Base-by-base conservation (phyloP, 176 grass and related monocot genomes). In the Triticum timopheevii region DNA sequence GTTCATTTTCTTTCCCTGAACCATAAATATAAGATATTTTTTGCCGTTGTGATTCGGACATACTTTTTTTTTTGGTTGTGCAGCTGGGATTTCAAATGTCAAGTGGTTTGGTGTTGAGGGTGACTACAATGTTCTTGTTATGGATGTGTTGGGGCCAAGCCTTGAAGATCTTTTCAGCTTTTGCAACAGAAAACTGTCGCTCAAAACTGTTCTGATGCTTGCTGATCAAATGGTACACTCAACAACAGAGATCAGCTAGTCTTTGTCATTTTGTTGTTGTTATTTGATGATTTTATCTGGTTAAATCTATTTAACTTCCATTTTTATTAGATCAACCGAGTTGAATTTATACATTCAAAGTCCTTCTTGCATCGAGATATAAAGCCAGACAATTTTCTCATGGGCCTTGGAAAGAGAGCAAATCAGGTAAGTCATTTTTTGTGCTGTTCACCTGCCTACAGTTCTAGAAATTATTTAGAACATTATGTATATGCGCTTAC, bases 351-450 rank as follows among this genome's bases (percentile, higher is more conserved):
- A 20, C 73, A 76, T 33, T 76, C 73, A 47, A 76, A 76, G 45
- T 76, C 73, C 50, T 56, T 76, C 50, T 56, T 76, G 73, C 73
- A 76, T 76, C 89, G 89, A 87, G 94, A 96, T 86, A 93, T 96
- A 63, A 96, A 96, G 82, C 89, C 94, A 0, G 94, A 96, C 86
- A 96, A 93, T 81, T 96, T 96, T 75, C 94, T 96, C 78, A 93
- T 93, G 89, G 94, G 94, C 71, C 88, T 92, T 71, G 93, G 90
- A 34, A 83, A 87, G 80, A 96, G 91, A 86, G 88, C 90, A 85
- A 96, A 93, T 85, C 91, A 93, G 94, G 94, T 90, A 12, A 76
- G 35, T 66, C 25, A 30, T 13, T 81, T 66, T 81, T 59, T 49
- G 25, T 25, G 27, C 42, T 17, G 1, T 83, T 82, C 76, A 47